These are phyloP conservation scores for Tetratostichococcus sp. DNA, from an alignment of 139 green algal genomes.

Conservation along the genomic window DNA sequence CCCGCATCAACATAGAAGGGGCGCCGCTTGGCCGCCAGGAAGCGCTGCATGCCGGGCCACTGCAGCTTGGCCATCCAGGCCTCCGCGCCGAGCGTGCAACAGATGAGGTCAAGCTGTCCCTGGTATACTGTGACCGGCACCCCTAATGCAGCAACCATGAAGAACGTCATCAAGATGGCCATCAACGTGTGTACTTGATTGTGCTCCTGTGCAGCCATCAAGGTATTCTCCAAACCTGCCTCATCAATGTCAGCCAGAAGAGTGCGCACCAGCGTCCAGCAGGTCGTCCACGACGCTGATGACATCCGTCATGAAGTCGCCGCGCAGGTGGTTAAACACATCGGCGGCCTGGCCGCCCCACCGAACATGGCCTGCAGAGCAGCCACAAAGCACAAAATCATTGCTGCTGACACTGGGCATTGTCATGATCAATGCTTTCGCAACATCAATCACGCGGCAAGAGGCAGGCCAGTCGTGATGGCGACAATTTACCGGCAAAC, in stretches of 20 bases:
- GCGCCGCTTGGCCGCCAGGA: neutral
- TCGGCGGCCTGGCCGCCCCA: constrained; percentile 7
- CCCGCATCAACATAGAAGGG: neutral
- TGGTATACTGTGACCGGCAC: constrained; percentile 22
- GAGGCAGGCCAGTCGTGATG: too few relatives aligned
- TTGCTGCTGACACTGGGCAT: too few relatives aligned
- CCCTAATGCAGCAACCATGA: constrained; percentile 5
- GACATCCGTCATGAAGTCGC: constrained; percentile 17
- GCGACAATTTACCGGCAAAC: too few relatives aligned
- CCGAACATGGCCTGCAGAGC: neutral
- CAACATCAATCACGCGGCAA: too few relatives aligned
- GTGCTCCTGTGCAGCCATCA: too few relatives aligned
- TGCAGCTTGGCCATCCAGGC: constrained; percentile 4
- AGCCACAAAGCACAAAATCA: too few relatives aligned
- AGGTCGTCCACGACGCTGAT: constrained; percentile 8
- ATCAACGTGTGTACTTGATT: too few relatives aligned
- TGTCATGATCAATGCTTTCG: too few relatives aligned
- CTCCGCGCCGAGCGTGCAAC: constrained; percentile 16
- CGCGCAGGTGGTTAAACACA: neutral
- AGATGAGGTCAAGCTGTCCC: constrained; percentile 26
- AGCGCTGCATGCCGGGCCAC: neutral
- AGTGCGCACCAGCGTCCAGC: neutral
- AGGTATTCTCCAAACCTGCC: too few relatives aligned
- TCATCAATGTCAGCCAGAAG: too few relatives aligned
- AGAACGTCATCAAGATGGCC: neutral